Evolutionary conservation across 768 basidiomycete species (phyloP).

Genomic region (Heimioporus sp.): DNA sequence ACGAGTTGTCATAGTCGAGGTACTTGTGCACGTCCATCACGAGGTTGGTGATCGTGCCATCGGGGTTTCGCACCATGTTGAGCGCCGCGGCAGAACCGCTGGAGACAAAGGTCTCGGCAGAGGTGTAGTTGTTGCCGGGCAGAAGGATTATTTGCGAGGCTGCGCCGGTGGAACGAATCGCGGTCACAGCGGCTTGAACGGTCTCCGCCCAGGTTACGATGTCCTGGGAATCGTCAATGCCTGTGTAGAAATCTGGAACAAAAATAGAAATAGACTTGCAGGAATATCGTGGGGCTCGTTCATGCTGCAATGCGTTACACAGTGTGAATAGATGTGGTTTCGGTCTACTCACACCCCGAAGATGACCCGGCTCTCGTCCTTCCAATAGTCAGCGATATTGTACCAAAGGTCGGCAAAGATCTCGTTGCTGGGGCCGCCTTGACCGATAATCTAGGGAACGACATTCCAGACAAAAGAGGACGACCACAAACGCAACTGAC

Average conservation of each 20-base stretch:
- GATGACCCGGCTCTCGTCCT: slow-evolving; percentile 37
- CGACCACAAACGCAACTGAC: slow-evolving; percentile 20
- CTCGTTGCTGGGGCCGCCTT: slow-evolving; percentile 57
- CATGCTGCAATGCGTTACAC: slow-evolving; percentile 38
- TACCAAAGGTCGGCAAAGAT: slow-evolving; percentile 54
- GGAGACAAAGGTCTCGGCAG: slow-evolving; percentile 48
- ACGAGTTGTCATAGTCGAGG: slow-evolving; percentile 53
- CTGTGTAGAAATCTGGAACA: background rate
- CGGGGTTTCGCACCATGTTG: slow-evolving; percentile 42
- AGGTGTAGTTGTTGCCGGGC: slow-evolving; percentile 57
- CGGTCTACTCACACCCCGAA: slow-evolving; percentile 44
- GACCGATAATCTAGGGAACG: slow-evolving; percentile 48
- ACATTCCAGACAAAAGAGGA: background rate
- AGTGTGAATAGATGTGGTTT: background rate
- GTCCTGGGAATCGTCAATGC: slow-evolving; percentile 13
- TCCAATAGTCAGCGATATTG: slow-evolving; percentile 50
- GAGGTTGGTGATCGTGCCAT: slow-evolving; percentile 43
- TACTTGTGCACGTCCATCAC: slow-evolving; percentile 67
- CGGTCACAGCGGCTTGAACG: slow-evolving; percentile 58
- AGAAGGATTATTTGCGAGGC: slow-evolving; percentile 55
- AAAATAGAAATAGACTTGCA: slow-evolving; percentile 10
- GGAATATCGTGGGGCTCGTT: slow-evolving; percentile 64
- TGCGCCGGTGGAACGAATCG: slow-evolving; percentile 53
- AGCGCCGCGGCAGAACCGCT: slow-evolving; percentile 52
- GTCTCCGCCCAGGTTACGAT: slow-evolving; percentile 48